Evolutionary conservation across 805 yeast genomes (phyloP).

Genomic region (Ascoidea asiatica): DNA sequence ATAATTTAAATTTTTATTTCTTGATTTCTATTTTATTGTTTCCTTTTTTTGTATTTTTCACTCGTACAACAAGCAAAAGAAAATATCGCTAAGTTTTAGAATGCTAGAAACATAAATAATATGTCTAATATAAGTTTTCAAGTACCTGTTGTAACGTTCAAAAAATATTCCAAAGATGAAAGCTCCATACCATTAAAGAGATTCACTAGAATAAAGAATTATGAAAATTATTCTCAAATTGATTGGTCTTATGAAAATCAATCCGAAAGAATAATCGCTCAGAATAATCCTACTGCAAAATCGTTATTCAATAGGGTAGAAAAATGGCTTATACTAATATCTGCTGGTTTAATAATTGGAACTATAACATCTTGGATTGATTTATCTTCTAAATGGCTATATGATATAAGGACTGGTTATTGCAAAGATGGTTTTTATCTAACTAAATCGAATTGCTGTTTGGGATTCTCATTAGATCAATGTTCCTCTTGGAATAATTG

Average conservation of each 20-base stretch:
- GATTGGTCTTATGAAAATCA: conserved; percentile 39
- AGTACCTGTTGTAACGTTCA: too few species aligned
- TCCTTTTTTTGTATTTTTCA: too few species aligned
- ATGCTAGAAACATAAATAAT: too few species aligned
- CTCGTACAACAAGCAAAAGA: too few species aligned
- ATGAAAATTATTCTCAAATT: conserved; percentile 29
- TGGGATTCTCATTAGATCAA: conserved; percentile 12
- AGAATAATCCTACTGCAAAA: not conserved
- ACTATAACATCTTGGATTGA: conserved; percentile 4
- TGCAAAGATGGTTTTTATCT: conserved; percentile 4
- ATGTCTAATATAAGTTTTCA: too few species aligned
- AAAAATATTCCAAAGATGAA: not conserved
- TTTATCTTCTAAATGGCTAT: conserved; percentile 6
- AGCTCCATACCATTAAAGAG: not conserved
- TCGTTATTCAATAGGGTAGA: not conserved
- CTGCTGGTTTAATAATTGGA: conserved; percentile 13
- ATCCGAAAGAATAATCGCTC: conserved; percentile 7
- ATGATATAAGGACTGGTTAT: conserved; percentile 8
- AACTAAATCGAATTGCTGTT: conserved; percentile 7
- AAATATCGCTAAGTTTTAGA: too few species aligned
- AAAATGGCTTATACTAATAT: conserved; percentile 12
- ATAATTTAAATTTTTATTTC: too few species aligned
- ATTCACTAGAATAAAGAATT: conserved; percentile 11
- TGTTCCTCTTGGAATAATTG: conserved; percentile 10
- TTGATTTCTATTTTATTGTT: too few species aligned